Evolutionary conservation across 352 stramenopile genomes (phyloP).

Genomic region (Globisporangium yorkense): DNA sequence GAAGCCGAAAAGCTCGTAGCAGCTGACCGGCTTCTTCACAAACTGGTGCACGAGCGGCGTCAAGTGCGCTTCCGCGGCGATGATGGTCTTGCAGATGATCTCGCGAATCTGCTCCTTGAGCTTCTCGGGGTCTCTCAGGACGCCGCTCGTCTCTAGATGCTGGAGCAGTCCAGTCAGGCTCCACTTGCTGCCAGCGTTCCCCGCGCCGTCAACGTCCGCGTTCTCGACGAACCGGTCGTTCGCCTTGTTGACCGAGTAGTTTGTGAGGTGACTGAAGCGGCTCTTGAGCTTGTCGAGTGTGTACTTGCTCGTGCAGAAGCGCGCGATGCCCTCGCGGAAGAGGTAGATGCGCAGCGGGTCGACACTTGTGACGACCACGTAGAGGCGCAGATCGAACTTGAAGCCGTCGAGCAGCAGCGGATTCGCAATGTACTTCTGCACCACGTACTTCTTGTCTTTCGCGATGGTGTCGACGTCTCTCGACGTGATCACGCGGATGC

Average conservation of each 20-base stretch:
- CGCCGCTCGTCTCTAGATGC: slow-evolving; percentile 29
- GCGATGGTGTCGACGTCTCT: slow-evolving; percentile 25
- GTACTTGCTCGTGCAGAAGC: slow-evolving; percentile 85
- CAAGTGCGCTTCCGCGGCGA: neutral
- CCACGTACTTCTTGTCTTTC: slow-evolving; percentile 37
- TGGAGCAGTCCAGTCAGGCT: slow-evolving; percentile 54
- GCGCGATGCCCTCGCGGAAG: slow-evolving; percentile 82
- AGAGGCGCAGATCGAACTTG: slow-evolving; percentile 91
- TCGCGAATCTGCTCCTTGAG: slow-evolving; percentile 28
- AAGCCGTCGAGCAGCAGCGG: slow-evolving; percentile 86
- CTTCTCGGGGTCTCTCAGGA: slow-evolving; percentile 13
- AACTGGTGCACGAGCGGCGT: slow-evolving; percentile 71
- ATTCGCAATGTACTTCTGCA: slow-evolving; percentile 72
- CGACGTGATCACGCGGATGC: slow-evolving; percentile 71
- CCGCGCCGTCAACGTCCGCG: slow-evolving; percentile 40
- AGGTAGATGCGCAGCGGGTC: slow-evolving; percentile 84
- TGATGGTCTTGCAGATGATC: slow-evolving; percentile 10
- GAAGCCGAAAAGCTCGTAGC: slow-evolving; percentile 89
- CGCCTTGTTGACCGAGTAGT: slow-evolving; percentile 92
- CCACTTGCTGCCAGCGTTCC: slow-evolving; percentile 69
- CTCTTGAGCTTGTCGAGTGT: slow-evolving; percentile 66
- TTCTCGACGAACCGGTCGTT: slow-evolving; percentile 76
- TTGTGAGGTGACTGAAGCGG: slow-evolving; percentile 87
- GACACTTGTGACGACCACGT: slow-evolving; percentile 85
- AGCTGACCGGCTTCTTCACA: slow-evolving; percentile 85